Percentiles rank a stretch among this genome's conserved stretches.
These are phyloP conservation scores for Tolypocladium tundrense DNA, from an alignment of 2,329 filamentous ascomycete genomes.

Conservation along the genomic window DNA sequence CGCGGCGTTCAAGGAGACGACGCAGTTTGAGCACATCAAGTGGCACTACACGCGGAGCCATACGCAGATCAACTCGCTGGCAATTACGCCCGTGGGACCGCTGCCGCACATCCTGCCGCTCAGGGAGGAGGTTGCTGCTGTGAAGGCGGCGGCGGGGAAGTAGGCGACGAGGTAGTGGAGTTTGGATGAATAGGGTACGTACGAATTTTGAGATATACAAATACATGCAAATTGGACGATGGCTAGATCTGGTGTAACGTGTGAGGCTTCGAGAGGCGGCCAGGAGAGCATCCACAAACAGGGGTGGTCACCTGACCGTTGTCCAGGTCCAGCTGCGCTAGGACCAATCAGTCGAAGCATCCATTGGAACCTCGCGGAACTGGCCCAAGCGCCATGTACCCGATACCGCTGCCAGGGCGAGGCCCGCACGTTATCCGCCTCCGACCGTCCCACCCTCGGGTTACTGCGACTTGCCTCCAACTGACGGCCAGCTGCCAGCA, in stretches of 20 bases:
- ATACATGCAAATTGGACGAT: background rate
- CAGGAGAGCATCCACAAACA: background rate
- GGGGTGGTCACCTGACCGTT: background rate
- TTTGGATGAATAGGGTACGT: too few relatives aligned
- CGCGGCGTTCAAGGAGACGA: slow-evolving; percentile 69
- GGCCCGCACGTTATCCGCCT: background rate
- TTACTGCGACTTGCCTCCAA: background rate
- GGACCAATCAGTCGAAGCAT: background rate
- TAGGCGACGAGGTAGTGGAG: background rate
- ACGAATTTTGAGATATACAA: too few relatives aligned
- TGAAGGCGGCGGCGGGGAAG: slow-evolving; percentile 10
- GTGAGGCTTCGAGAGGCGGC: too few relatives aligned
- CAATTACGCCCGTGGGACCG: slow-evolving; percentile 79
- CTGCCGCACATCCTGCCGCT: slow-evolving; percentile 69
- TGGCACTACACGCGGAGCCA: slow-evolving; percentile 55
- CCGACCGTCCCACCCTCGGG: background rate
- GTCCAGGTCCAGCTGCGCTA: background rate
- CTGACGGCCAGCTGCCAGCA: background rate
- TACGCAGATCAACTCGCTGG: slow-evolving; percentile 54
- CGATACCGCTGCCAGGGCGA: background rate
- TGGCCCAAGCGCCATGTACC: background rate
- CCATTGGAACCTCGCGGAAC: background rate
- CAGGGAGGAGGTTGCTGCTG: slow-evolving; percentile 66
- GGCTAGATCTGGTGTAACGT: too few relatives aligned
- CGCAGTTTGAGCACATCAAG: slow-evolving; percentile 94